phyloP scores from a whole-genome alignment of 805 yeast species.

The Candida andamanensis region DNA sequence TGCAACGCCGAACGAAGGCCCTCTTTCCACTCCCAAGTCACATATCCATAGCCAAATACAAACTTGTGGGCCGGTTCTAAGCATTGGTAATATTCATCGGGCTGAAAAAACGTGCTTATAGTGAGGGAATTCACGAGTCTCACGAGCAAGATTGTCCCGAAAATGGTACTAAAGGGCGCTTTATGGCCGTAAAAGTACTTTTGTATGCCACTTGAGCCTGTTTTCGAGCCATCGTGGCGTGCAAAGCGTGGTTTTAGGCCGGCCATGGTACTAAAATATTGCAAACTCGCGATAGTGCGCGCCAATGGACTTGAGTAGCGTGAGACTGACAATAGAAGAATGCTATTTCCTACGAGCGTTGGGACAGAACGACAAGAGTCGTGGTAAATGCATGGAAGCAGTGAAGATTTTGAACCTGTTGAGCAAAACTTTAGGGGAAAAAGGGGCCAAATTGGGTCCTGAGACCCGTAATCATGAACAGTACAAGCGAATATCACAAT shows the following conservation, averaged over 20 bases:
- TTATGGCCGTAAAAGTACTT: no score
- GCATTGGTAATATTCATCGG: conserved; percentile 93
- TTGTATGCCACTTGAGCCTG: no score
- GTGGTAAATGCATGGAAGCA: conserved; percentile 16
- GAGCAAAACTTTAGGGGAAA: no score
- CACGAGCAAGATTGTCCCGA: conserved; percentile 4
- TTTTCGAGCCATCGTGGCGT: no score
- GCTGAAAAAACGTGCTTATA: conserved; percentile 79
- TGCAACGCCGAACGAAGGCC: conserved; percentile 74
- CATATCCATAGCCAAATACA: conserved; percentile 73
- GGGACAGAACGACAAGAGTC: conserved; percentile 14
- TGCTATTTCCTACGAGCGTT: conserved; percentile 13
- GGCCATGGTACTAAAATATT: no score
- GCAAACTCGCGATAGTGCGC: no score
- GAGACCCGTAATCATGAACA: no score
- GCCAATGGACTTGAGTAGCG: no score
- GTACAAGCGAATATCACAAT: conserved; percentile 16
- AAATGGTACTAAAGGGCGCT: no score
- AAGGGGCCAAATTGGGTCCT: neutral
- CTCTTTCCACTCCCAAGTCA: conserved; percentile 92
- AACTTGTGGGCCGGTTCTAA: conserved; percentile 83
- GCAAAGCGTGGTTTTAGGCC: no score
- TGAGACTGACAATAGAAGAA: conserved; percentile 16
- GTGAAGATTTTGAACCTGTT: conserved; percentile 20
- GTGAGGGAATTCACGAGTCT: conserved; percentile 54